Percentiles rank a stretch among this genome's conserved stretches.
These are phyloP conservation scores for Starmerella cellae DNA, from an alignment of 805 yeast genomes.

Conservation along the genomic window DNA sequence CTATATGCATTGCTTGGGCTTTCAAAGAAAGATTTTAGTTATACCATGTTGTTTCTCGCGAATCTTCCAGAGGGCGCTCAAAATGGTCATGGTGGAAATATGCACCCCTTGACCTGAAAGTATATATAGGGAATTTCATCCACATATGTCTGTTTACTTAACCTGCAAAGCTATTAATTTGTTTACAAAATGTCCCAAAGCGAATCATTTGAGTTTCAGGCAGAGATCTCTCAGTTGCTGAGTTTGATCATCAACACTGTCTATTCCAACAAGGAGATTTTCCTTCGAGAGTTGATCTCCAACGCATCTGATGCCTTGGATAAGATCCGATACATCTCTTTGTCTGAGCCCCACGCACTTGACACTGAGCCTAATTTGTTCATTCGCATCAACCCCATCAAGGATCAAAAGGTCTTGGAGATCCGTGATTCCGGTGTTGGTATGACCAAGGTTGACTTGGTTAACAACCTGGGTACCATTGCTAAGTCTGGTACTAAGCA, in stretches of 20 bases:
- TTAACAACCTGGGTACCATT: slow-evolving; percentile 98
- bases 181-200: slow-evolving; percentile 23
- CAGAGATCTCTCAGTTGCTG: slow-evolving; percentile 99
- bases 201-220: slow-evolving; percentile 70
- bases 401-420: slow-evolving; percentile 87
- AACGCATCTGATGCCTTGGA: slow-evolving; percentile 99
- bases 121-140: slow-evolving; percentile 7
- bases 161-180: neutral
- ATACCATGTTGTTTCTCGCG: neutral
- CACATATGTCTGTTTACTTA: neutral
- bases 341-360: slow-evolving; percentile 79
- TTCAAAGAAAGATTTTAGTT: no score
- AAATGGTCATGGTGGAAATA: neutral
- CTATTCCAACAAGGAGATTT: slow-evolving; percentile 97
- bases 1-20: no score
- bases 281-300: slow-evolving; percentile 96
- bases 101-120: slow-evolving; percentile 6
- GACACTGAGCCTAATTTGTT: slow-evolving; percentile 93
- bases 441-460: slow-evolving; percentile 98
- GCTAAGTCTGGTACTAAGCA: slow-evolving; percentile 99
- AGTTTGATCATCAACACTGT: slow-evolving; percentile 99
- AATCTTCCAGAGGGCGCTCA: slow-evolving; percentile 14
- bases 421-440: slow-evolving; percentile 99
- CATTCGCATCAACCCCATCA: slow-evolving; percentile 94
- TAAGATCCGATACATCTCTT: slow-evolving; percentile 93